Evolutionary conservation across 1,284 basidiomycete species (phyloP).

Genomic region (Amylostereum chailletii): DNA sequence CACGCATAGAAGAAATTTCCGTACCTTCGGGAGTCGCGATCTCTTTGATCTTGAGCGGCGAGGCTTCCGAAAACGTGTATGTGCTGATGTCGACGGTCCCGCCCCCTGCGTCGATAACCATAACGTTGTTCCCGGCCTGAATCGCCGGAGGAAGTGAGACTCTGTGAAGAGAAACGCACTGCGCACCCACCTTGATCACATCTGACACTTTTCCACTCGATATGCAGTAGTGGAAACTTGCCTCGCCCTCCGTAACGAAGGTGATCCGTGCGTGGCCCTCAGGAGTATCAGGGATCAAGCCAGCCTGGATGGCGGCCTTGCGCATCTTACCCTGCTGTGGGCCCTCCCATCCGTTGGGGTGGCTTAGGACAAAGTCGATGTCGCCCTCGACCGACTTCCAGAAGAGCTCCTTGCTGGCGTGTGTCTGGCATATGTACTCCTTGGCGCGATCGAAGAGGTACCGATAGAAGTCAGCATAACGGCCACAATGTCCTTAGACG

Average conservation of each 20-base stretch:
- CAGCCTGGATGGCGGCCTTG: constrained; percentile 20
- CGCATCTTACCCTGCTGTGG: constrained; percentile 25
- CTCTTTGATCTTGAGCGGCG: constrained; percentile 7
- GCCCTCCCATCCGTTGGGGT: constrained; percentile 32
- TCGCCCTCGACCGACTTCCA: constrained; percentile 4
- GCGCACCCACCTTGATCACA: constrained; percentile 14
- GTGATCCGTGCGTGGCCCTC: constrained; percentile 23
- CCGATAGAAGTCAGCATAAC: constrained; percentile 8
- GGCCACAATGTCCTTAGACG: constrained; percentile 3
- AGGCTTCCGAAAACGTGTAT: constrained; percentile 1
- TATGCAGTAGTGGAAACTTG: constrained; percentile 35
- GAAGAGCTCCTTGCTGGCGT: not conserved
- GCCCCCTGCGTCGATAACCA: constrained; percentile 12
- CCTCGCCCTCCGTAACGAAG: constrained; percentile 36
- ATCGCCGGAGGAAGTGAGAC: not conserved
- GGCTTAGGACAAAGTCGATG: constrained; percentile 24
- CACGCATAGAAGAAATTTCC: not conserved
- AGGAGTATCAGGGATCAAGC: constrained; percentile 15
- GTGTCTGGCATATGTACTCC: not conserved
- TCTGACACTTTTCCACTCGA: constrained; percentile 22
- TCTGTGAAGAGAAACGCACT: not conserved
- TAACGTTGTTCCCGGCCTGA: constrained; percentile 6
- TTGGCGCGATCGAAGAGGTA: constrained; percentile 4
- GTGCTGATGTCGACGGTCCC: constrained; percentile 13
- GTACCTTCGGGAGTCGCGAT: constrained; percentile 3